These are phyloP conservation scores for Plantago ovata DNA, from an alignment of 257 asterid genomes.

Conservation along the genomic window DNA sequence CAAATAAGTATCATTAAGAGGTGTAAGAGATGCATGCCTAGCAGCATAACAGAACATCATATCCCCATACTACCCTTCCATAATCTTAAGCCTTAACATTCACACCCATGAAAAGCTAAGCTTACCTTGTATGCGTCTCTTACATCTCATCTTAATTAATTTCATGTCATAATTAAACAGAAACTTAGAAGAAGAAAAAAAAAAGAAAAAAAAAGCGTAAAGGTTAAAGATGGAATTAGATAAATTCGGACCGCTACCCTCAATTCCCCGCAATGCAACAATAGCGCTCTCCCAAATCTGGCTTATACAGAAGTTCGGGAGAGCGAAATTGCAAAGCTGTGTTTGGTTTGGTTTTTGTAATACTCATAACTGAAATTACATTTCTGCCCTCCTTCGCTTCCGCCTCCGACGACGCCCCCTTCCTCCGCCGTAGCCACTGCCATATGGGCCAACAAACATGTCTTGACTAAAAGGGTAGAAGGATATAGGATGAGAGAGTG, in stretches of 20 bases:
- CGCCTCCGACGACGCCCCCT: constrained; percentile 14
- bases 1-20: background rate
- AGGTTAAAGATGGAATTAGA: constrained; percentile 23
- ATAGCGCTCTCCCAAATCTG: constrained; percentile 32
- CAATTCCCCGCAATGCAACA: constrained; percentile 46
- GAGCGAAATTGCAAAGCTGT: constrained; percentile 36
- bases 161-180: background rate
- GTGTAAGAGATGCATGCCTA: constrained; percentile 45
- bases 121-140: constrained; percentile 37
- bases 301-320: constrained; percentile 26
- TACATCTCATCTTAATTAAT: constrained; percentile 26
- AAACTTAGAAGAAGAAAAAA: background rate
- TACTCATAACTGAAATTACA: constrained; percentile 4
- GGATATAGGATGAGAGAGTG: background rate
- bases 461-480: background rate
- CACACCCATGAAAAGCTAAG: too few species aligned
- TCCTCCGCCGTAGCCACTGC: constrained; percentile 30
- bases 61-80: constrained; percentile 23
- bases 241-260: constrained; percentile 46
- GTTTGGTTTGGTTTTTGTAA: constrained; percentile 9
- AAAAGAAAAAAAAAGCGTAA: background rate
- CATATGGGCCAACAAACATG: constrained; percentile 23
- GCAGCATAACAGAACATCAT: constrained; percentile 20
- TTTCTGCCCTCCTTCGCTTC: constrained; percentile 8
- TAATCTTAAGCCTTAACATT: background rate